These are phyloP conservation scores for Coniella lustricola DNA, from an alignment of 2,329 filamentous ascomycete species.

Conservation along the genomic window DNA sequence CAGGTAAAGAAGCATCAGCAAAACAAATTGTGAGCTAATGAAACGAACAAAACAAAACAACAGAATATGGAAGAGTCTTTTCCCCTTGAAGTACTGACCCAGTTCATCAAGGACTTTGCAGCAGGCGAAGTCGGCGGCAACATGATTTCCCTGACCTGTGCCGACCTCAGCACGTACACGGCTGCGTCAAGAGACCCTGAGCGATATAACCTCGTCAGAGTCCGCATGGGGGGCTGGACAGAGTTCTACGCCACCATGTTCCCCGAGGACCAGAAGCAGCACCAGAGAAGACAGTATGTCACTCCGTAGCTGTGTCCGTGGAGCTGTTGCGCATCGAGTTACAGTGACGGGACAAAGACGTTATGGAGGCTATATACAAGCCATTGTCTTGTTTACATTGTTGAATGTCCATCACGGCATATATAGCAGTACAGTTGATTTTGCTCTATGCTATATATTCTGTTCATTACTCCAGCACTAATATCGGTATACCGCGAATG, in stretches of 20 bases:
- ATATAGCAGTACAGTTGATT: too few relatives aligned
- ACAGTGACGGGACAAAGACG: neutral
- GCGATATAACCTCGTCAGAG: conserved; percentile 19
- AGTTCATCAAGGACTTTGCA: conserved; percentile 16
- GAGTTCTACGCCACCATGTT: conserved; percentile 21
- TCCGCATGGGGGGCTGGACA: conserved; percentile 21
- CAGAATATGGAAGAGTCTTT: conserved; percentile 20
- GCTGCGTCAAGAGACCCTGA: conserved; percentile 17
- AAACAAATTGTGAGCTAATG: too few relatives aligned
- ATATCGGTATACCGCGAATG: too few relatives aligned
- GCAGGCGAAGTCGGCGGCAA: conserved; percentile 18
- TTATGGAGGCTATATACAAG: too few relatives aligned
- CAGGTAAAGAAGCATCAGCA: too few relatives aligned
- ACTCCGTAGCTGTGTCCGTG: neutral
- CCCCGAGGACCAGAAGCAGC: conserved; percentile 19
- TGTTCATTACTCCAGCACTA: too few relatives aligned
- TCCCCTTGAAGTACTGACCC: conserved; percentile 13
- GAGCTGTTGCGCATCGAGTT: neutral
- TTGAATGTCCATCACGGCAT: too few relatives aligned
- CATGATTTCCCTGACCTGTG: conserved; percentile 19
- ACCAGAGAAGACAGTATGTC: conserved; percentile 18
- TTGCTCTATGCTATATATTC: too few relatives aligned
- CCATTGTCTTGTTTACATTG: too few relatives aligned
- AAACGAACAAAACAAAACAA: neutral
- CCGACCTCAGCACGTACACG: conserved; percentile 18